Evolutionary conservation across 169 alveolate species (phyloP).

Genomic region (Cryptosporidium felis): DNA sequence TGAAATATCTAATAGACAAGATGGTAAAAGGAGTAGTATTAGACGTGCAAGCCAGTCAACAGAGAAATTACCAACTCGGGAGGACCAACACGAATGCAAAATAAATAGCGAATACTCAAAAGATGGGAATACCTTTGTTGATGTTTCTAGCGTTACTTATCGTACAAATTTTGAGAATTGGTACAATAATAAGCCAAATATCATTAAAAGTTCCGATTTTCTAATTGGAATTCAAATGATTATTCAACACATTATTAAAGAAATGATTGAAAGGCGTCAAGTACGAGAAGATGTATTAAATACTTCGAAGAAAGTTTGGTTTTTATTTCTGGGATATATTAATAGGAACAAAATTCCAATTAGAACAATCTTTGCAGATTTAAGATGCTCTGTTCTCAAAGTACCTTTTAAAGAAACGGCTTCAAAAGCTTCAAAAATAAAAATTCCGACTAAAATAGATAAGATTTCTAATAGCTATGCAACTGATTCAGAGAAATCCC

Average conservation of each 20-base stretch:
- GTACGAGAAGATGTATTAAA: neutral
- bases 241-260: slow-evolving; percentile 36
- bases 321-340: slow-evolving; percentile 5
- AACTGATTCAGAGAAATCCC: too few relatives aligned
- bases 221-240: slow-evolving; percentile 55
- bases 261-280: slow-evolving; percentile 52
- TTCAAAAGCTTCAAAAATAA: neutral
- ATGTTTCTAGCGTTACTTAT: neutral
- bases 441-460: neutral
- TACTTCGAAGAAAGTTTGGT: slow-evolving; percentile 19
- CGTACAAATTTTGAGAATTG: slow-evolving; percentile 38
- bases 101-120: neutral
- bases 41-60: slow-evolving; percentile 70
- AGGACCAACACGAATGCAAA: too few relatives aligned
- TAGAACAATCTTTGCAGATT: slow-evolving; percentile 64
- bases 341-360: slow-evolving; percentile 19
- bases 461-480: neutral
- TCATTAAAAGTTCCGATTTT: slow-evolving; percentile 46
- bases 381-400: slow-evolving; percentile 42
- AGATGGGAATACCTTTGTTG: neutral
- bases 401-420: slow-evolving; percentile 59
- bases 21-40: slow-evolving; percentile 36
- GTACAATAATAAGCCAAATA: slow-evolving; percentile 27
- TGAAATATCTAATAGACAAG: slow-evolving; percentile 22
- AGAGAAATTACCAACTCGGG: neutral